These are phyloP conservation scores for Aspergillus terreus DNA, from an alignment of 2,329 filamentous ascomycete species.

Conservation along the genomic window DNA sequence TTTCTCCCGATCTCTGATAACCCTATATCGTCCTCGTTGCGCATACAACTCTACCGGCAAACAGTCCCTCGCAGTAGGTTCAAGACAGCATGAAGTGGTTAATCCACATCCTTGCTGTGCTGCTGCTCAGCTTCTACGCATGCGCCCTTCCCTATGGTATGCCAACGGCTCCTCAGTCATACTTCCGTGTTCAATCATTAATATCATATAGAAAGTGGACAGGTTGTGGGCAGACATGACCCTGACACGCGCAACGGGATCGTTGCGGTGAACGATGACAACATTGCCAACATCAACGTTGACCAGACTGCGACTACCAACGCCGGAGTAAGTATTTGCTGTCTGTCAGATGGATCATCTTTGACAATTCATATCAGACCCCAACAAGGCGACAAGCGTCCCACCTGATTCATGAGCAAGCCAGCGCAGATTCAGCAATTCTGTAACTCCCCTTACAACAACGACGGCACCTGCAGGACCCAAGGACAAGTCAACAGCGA, in stretches of 20 bases:
- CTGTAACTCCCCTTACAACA: slow-evolving; percentile 57
- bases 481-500: slow-evolving; percentile 61
- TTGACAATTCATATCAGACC: neutral
- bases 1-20: too few species aligned
- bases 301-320: neutral
- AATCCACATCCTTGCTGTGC: slow-evolving; percentile 18
- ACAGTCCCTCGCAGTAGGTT: neutral
- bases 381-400: neutral
- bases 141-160: slow-evolving; percentile 23
- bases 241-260: neutral
- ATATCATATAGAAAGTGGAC: neutral
- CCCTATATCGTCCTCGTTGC: too few species aligned
- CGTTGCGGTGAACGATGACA: neutral
- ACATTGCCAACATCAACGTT: neutral
- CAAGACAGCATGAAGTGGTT: slow-evolving; percentile 13
- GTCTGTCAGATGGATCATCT: neutral
- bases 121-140: slow-evolving; percentile 15
- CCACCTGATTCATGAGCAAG: slow-evolving; percentile 2
- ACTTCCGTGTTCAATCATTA: neutral
- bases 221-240: neutral
- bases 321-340: neutral
- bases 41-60: too few species aligned
- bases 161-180: neutral
- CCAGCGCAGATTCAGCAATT: slow-evolving; percentile 44
- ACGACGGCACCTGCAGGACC: slow-evolving; percentile 63